Evolutionary conservation across 1,284 basidiomycete genomes (phyloP).

Genomic region (Melanopsichium pennsylvanicum): DNA sequence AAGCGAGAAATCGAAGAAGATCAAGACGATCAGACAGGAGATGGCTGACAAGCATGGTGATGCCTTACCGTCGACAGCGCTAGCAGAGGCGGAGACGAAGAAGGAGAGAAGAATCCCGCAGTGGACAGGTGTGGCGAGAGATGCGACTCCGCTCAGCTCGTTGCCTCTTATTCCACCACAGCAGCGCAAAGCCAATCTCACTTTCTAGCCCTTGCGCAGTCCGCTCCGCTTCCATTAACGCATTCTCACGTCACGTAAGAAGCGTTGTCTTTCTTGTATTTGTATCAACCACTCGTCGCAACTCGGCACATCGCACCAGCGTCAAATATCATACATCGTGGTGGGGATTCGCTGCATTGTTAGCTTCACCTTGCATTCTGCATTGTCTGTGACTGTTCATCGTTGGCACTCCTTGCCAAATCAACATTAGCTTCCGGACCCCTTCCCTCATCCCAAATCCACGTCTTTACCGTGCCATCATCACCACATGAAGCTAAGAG

Average conservation of each 20-base stretch:
- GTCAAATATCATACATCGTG: background rate
- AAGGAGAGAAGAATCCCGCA: slow-evolving; percentile 47
- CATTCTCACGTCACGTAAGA: too few species aligned
- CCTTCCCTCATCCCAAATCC: slow-evolving; percentile 62
- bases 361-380: too few species aligned
- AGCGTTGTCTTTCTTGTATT: too few species aligned
- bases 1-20: slow-evolving; percentile 50
- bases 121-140: slow-evolving; percentile 45
- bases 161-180: slow-evolving; percentile 24
- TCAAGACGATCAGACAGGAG: slow-evolving; percentile 36
- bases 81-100: background rate
- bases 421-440: slow-evolving; percentile 31
- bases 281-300: slow-evolving; percentile 9
- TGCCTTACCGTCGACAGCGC: too few species aligned
- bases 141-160: slow-evolving; percentile 26
- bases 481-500: slow-evolving; percentile 67
- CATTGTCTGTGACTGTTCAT: slow-evolving; percentile 3
- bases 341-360: background rate
- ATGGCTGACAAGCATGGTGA: slow-evolving; percentile 5
- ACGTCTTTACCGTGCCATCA: slow-evolving; percentile 68
- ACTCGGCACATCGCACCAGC: slow-evolving; percentile 1
- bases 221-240: background rate
- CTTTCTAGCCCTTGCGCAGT: slow-evolving; percentile 8
- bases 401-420: slow-evolving; percentile 17
- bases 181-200: slow-evolving; percentile 17